Base-by-base conservation (phyloP, 225 moss, liverwort and hornwort genomes). In the Sphagnum contortum region DNA sequence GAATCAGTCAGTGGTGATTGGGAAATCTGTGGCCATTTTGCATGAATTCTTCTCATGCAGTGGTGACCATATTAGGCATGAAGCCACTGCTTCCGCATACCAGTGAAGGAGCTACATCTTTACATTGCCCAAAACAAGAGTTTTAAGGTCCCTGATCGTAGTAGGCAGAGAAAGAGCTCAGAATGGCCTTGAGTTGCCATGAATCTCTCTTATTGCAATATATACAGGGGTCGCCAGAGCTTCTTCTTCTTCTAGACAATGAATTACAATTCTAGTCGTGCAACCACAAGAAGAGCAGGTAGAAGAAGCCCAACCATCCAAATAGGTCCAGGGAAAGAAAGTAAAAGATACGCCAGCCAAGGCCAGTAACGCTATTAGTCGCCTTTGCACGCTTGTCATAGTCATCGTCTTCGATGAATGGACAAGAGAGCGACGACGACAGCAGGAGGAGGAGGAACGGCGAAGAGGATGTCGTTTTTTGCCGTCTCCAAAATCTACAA, bases 351-450 rank as follows among this genome's bases (percentile, higher is more conserved):
- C 66, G 57, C 80, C 83, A 71, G 80, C 73, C 49, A 84, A 69
- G 59, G 80, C 84, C 75, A 84, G 75, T 73, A 84, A 50, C 48
- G 77, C 69, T 69, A 84, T 80, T 71, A 84, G 68, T 77, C 84
- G 80, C 80, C 84, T 77, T 75, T 80, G 77, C 73, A 84, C 74
- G 66, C 63, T 64, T 70, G 80, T 65, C 72, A 62, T 69, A 49
- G 74, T 60, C 60, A 68, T 75, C 72, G 74, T 74, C 74, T 65
- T 80, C 75, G 84, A 78, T 66, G 84, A 80, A 8, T 71, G 75
- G 12, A 73, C 61, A 51, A 72, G 50, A 64, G 59, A 65, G n/a
- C 3, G 69, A 52, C 60, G 74, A 29, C 29, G 29, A 29, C 29
- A 29, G 29, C 29, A 29, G 29, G 29, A 29, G 29, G 29, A 29